Base-by-base conservation (phyloP, 2,329 filamentous ascomycete genomes). In the Colletotrichum orchidophilum region DNA sequence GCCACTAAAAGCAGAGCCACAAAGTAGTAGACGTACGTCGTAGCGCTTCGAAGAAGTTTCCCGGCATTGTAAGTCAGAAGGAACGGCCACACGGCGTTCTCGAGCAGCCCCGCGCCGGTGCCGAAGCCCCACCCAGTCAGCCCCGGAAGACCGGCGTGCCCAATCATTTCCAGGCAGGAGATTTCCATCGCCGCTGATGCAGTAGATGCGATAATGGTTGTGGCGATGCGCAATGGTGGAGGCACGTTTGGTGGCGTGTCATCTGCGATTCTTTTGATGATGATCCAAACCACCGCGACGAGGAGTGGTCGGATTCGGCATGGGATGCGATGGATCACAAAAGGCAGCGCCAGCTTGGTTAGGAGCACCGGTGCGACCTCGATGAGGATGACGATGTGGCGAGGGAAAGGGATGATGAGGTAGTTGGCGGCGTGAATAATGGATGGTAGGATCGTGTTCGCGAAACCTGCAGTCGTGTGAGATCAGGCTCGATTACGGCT, bases 51-150 rank as follows among this genome's bases (percentile, higher is more conserved):
- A 26, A 81, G 64, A 18, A 78, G 75, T 0, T 74, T 71, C 9
- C 76, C 74, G 63, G 78, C 66, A 63, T 75, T 72, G 24, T 78
- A 72, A 0, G 80, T 80, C 12, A 81, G 24, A 1, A 78, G 15
- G 57, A 79, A 79, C 0, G 80, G 80, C 31, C 77, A 64, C 15
- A 76, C 73, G 12, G 79, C 77, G 39, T 76, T 76, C 21, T 77
- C 73, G 7, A 80, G 66, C 11, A 75, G 72, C 0, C 78, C 81
- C 0, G 75, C 74, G 13, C 80, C 81, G 5, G 77, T 76, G 1
- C 80, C 80, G 1, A 80, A 71, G 52, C 79, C 81, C 81, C 81
- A 82, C 33, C 81, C 81, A 2, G 75, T 76, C 21, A 82, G 71
- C 0, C 77, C 79, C n/a, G 73, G 63, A 54, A 74, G 74, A 21